Conservation (phyloP, 345 rosid genomes). For the Rhodamnia rubescens region DNA sequence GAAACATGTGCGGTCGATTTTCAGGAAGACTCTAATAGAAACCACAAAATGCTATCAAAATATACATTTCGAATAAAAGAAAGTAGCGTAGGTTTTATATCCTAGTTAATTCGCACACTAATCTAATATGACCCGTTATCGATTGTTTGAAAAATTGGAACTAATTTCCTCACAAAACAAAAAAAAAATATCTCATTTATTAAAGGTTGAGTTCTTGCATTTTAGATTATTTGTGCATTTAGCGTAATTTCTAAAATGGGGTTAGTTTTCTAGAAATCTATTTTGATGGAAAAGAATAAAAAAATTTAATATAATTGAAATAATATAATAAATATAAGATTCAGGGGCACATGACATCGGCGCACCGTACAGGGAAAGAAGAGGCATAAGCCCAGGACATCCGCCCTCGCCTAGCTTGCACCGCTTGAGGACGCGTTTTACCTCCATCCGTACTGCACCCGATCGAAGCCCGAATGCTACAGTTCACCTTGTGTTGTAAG, state of each 20-base stretch:
- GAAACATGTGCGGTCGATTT: not conserved
- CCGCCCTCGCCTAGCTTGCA: not conserved
- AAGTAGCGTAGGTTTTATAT: fast-evolving
- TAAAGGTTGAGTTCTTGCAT: no score
- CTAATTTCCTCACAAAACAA: no score
- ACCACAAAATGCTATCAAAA: not conserved
- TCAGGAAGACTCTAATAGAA: not conserved
- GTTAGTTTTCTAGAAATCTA: not conserved
- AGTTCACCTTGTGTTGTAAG: fast-evolving
- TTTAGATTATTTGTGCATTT: no score
- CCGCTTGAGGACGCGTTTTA: not conserved
- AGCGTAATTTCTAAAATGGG: not conserved
- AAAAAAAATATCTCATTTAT: no score
- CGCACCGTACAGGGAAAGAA: not conserved
- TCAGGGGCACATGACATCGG: not conserved
- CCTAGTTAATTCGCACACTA: fast-evolving
- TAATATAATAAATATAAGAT: not conserved
- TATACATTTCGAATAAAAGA: not conserved
- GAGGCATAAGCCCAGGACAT: not conserved
- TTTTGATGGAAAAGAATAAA: fast-evolving
- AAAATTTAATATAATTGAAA: not conserved
- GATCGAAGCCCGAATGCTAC: not conserved
- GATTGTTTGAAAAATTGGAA: not conserved
- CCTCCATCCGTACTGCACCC: fast-evolving
- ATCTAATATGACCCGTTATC: fast-evolving